Conservation (phyloP, 805 yeast genomes). For the Clavispora phyllophila region DNA sequence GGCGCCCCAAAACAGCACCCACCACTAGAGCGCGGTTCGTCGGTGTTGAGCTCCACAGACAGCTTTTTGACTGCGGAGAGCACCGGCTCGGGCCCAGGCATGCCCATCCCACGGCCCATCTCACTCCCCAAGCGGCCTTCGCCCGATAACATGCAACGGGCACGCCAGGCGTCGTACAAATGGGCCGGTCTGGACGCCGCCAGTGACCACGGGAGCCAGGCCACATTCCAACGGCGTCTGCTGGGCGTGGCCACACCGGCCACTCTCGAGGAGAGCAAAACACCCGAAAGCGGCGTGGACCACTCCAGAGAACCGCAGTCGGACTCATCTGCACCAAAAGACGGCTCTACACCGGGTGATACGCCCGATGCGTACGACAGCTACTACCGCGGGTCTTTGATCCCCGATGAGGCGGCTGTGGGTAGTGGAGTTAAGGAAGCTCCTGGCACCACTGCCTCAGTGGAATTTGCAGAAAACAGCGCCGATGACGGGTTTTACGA, state of each 20-base stretch:
- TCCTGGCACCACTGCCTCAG: too few relatives aligned
- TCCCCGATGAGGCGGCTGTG: neutral
- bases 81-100: neutral
- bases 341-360: too few relatives aligned
- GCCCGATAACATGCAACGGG: constrained; percentile 9
- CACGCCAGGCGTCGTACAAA: constrained; percentile 11
- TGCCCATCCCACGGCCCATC: too few relatives aligned
- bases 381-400: neutral
- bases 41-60: constrained; percentile 5
- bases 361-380: neutral
- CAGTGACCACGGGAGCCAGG: neutral
- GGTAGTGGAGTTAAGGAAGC: too few relatives aligned
- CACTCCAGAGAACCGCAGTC: too few relatives aligned
- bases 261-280: too few relatives aligned
- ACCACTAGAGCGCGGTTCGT: neutral
- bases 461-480: too few relatives aligned
- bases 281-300: too few relatives aligned
- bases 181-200: neutral
- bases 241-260: too few relatives aligned
- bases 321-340: too few relatives aligned
- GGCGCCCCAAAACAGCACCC: too few relatives aligned
- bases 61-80: constrained; percentile 15
- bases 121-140: constrained; percentile 14
- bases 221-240: neutral
- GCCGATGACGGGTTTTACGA: constrained; percentile 34